These are phyloP conservation scores for Candida bentonensis DNA, from an alignment of 805 yeast species.

Conservation along the genomic window DNA sequence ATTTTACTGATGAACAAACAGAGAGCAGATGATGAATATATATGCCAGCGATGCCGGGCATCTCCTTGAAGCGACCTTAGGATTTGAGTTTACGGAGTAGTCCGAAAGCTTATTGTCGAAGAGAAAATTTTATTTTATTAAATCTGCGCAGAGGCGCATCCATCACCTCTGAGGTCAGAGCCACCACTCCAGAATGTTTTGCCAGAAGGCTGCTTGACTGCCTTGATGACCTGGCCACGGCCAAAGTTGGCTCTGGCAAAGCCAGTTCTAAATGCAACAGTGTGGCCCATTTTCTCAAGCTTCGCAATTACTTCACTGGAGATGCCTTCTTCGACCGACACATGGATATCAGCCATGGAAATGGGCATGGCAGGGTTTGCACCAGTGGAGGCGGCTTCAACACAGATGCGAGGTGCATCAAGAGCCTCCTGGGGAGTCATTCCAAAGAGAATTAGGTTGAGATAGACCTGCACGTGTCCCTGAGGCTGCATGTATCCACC, in stretches of 20 bases:
- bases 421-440: constrained; percentile 59
- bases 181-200: constrained; percentile 50
- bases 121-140: constrained; percentile 13
- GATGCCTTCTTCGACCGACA: constrained; percentile 55
- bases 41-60: too few relatives aligned
- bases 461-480: constrained; percentile 65
- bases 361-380: constrained; percentile 45
- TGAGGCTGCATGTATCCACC: constrained; percentile 84
- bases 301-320: constrained; percentile 29
- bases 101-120: neutral
- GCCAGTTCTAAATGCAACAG: constrained; percentile 30
- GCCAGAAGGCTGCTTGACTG: constrained; percentile 22
- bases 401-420: constrained; percentile 62
- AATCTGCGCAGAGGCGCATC: constrained; percentile 49
- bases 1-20: too few relatives aligned
- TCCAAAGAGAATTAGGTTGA: constrained; percentile 50
- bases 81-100: neutral
- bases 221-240: constrained; percentile 52
- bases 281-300: constrained; percentile 44
- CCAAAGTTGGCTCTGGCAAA: constrained; percentile 37
- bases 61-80: too few relatives aligned
- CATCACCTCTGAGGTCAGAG: constrained; percentile 75
- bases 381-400: constrained; percentile 42
- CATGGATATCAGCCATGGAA: constrained; percentile 41
- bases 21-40: too few relatives aligned